A percentile compares a stretch with the other conserved stretches of the same genome.
Conservation (phyloP, 805 yeast genomes). For the Ogataea trehalophila region DNA sequence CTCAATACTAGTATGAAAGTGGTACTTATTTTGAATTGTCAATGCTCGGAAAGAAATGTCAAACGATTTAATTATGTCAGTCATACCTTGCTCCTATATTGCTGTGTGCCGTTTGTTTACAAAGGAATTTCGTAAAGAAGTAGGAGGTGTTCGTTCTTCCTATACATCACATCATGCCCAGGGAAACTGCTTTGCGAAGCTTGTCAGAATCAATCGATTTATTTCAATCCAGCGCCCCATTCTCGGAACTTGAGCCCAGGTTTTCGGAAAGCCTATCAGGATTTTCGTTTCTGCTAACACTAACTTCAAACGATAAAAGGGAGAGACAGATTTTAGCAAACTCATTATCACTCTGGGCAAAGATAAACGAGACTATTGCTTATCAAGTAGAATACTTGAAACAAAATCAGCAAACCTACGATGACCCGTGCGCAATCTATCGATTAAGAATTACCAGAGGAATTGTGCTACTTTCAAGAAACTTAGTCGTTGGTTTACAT, state of each 20-base stretch:
- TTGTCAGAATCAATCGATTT: slow-evolving; percentile 14
- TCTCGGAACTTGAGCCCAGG: neutral
- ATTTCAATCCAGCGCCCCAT: neutral
- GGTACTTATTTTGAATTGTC: too few species aligned
- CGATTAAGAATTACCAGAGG: slow-evolving; percentile 19
- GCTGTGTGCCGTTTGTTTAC: neutral
- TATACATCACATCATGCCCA: slow-evolving; percentile 7
- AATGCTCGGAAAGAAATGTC: too few species aligned
- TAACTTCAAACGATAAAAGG: slow-evolving; percentile 10
- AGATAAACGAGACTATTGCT: slow-evolving; percentile 10
- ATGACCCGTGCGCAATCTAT: slow-evolving; percentile 4
- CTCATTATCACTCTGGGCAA: slow-evolving; percentile 20
- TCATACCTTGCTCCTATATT: neutral
- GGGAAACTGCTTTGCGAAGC: slow-evolving; percentile 12
- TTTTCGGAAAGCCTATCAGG: slow-evolving; percentile 10
- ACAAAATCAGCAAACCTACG: neutral
- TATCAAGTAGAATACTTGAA: slow-evolving; percentile 1
- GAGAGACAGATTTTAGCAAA: slow-evolving; percentile 15
- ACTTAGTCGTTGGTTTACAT: slow-evolving; percentile 18
- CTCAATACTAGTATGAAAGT: too few species aligned
- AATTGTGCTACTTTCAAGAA: slow-evolving; percentile 18
- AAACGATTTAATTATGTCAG: neutral
- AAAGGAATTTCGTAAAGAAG: too few species aligned
- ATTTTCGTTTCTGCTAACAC: slow-evolving; percentile 8
- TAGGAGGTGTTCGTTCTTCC: neutral